A percentile compares a stretch with the other conserved stretches of the same genome.
phyloP scores from a whole-genome alignment of 352 stramenopile species.

The Phytophthora crassamura region DNA sequence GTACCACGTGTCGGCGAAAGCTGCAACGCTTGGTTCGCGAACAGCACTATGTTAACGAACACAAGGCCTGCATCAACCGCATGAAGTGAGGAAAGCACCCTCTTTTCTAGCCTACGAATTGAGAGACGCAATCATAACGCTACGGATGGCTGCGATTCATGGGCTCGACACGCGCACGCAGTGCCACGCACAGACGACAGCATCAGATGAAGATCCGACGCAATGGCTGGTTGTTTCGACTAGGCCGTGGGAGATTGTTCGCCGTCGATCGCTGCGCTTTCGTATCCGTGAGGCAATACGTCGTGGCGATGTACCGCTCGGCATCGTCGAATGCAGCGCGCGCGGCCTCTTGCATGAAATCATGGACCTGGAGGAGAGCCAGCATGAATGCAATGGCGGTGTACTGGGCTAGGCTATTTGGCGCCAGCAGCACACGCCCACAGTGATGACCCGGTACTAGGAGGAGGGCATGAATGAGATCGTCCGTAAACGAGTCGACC shows the following conservation, averaged over 20 bases:
- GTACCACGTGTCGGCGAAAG: too few species aligned
- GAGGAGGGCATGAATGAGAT: slow-evolving; percentile 13
- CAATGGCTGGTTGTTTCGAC: too few species aligned
- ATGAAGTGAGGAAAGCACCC: too few species aligned
- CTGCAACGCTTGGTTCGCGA: too few species aligned
- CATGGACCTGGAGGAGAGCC: slow-evolving; percentile 11
- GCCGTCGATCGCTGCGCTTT: slow-evolving; percentile 10
- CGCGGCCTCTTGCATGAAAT: slow-evolving; percentile 28
- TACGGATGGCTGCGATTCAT: too few species aligned
- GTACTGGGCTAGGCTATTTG: slow-evolving; percentile 15
- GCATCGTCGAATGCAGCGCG: slow-evolving; percentile 17
- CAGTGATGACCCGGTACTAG: slow-evolving; percentile 12
- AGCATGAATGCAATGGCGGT: slow-evolving; percentile 9
- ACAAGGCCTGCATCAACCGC: too few species aligned
- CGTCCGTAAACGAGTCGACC: slow-evolving; percentile 16
- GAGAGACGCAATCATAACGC: too few species aligned
- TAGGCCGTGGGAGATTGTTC: slow-evolving; percentile 16
- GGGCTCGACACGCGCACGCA: too few species aligned
- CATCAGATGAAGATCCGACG: too few species aligned
- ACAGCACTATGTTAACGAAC: too few species aligned
- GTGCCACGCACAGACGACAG: too few species aligned
- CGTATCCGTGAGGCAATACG: slow-evolving; percentile 23
- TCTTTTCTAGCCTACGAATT: slow-evolving; percentile 13
- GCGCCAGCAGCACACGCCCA: slow-evolving; percentile 23
- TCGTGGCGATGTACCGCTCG: slow-evolving; percentile 23